Base-by-base conservation (phyloP, 495 filamentous ascomycete species). In the Xylaria longipes region DNA sequence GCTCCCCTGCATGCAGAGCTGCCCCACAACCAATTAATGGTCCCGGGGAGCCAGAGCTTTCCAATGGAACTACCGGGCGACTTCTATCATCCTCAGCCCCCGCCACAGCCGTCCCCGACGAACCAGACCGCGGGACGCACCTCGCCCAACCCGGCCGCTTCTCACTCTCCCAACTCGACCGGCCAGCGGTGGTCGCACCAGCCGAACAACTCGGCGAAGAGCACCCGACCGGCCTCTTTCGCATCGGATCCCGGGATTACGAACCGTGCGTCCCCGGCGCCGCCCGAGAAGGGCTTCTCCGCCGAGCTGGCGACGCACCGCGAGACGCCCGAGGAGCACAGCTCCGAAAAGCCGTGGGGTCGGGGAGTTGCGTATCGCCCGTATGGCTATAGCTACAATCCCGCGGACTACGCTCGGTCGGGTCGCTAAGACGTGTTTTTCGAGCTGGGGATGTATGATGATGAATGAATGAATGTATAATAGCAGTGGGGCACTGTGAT, bases 31-130 rank as follows among this genome's bases (percentile, higher is more conserved):
- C 61, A 33, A 27, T 33, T 41, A 69, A 31, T 58, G 12, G 35
- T 68, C 3, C 39, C 71, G n/a, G 69, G 64, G 54, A 72, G 48
- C 17, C 74, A 74, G 57, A 57, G 52, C n/a, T 75, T 75, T 22
- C 70, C 82, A 45, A 80, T 84, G 65, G 84, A 86, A 68, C 79
- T 86, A 62, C 82, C 84, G 0, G 84, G 84, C 17, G 84, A 86
- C 71, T 85, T 80, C 69, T 80, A 79, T 45, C 74, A 84, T 25
- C 71, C 78, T 2, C 74, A 78, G 22, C 41, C 73, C 8, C 71
- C 79, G 54, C 69, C 73, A 15, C 74, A 73, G 12, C 65, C 74
- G 25, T 68, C 77, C 3, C 76, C 77, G 1, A 73, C 74, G 0
- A 63, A 68, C n/a, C 74, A 69, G 35, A 61, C 64, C 3, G 70